Conservation (phyloP, 768 basidiomycete species). For the Mycena albidolilacea region DNA sequence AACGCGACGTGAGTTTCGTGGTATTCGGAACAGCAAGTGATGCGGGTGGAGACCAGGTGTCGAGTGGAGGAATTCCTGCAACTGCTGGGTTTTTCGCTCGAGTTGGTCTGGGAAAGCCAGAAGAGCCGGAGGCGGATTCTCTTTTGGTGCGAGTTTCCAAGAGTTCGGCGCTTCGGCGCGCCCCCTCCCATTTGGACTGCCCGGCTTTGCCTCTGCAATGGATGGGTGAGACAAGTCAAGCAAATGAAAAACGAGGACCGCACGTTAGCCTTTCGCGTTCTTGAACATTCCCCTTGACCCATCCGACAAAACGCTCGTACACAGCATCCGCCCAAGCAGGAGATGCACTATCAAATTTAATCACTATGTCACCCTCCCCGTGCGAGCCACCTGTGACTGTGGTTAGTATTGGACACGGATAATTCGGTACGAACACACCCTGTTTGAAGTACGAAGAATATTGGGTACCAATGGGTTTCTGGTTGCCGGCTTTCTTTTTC, state of each 20-base stretch:
- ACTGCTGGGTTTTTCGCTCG: conserved; percentile 15
- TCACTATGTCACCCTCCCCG: conserved; percentile 38
- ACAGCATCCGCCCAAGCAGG: conserved; percentile 32
- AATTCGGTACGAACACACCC: conserved; percentile 14
- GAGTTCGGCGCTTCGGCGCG: background rate
- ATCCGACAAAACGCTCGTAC: conserved; percentile 27
- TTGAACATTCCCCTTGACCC: conserved; percentile 14
- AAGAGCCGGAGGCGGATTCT: background rate
- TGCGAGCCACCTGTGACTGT: conserved; percentile 27
- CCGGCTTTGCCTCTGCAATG: conserved; percentile 11
- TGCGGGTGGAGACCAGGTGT: conserved; percentile 21
- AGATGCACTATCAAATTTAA: conserved; percentile 39
- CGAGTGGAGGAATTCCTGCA: conserved; percentile 15
- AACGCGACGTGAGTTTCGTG: background rate
- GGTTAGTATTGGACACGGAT: conserved; percentile 3
- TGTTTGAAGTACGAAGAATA: conserved; percentile 19
- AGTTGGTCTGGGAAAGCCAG: background rate
- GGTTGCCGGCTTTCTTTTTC: background rate
- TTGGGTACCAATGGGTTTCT: conserved; percentile 15
- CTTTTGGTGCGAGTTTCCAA: background rate
- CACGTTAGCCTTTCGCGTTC: conserved; percentile 3
- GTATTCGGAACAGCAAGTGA: conserved; percentile 15
- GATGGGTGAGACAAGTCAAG: background rate
- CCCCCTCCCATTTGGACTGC: conserved; percentile 14
- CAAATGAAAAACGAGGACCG: background rate